Evolutionary conservation across 2,329 filamentous ascomycete species (phyloP).

Genomic region (Thelonectria discophora): DNA sequence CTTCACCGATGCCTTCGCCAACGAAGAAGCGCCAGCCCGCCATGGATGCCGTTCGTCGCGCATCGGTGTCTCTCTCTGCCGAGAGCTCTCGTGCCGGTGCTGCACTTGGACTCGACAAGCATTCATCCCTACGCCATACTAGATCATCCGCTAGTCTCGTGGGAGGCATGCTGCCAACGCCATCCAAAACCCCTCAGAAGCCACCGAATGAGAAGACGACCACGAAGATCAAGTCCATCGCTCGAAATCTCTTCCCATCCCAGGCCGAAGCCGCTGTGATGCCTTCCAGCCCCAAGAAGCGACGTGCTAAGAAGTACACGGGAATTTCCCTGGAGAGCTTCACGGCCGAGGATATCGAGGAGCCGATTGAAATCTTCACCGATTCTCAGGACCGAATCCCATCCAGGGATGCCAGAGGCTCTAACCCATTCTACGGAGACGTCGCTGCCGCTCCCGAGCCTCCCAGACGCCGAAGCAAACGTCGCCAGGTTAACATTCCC

Average conservation of each 20-base stretch:
- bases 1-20: conserved; percentile 57
- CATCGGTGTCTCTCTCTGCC: conserved; percentile 55
- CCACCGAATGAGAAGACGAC: conserved; percentile 60
- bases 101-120: conserved; percentile 50
- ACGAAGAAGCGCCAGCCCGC: conserved; percentile 60
- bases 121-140: conserved; percentile 39
- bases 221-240: conserved; percentile 62
- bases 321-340: conserved; percentile 67
- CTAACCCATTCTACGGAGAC: conserved; percentile 77
- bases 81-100: conserved; percentile 55
- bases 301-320: conserved; percentile 64
- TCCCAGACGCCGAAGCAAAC: conserved; percentile 62
- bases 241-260: conserved; percentile 69
- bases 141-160: conserved; percentile 45
- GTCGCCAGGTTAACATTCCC: conserved; percentile 62
- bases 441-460: conserved; percentile 51
- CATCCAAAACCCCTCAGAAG: conserved; percentile 80
- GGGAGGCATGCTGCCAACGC: conserved; percentile 75
- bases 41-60: conserved; percentile 58
- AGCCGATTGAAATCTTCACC: conserved; percentile 76
- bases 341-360: conserved; percentile 62
- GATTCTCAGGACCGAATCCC: conserved; percentile 83
- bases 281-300: conserved; percentile 67
- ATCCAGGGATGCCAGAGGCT: conserved; percentile 68
- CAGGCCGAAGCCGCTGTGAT: conserved; percentile 67